These are phyloP conservation scores for Zhuliangozyma blackwelliae DNA, from an alignment of 1,139 yeast genomes.

Conservation along the genomic window DNA sequence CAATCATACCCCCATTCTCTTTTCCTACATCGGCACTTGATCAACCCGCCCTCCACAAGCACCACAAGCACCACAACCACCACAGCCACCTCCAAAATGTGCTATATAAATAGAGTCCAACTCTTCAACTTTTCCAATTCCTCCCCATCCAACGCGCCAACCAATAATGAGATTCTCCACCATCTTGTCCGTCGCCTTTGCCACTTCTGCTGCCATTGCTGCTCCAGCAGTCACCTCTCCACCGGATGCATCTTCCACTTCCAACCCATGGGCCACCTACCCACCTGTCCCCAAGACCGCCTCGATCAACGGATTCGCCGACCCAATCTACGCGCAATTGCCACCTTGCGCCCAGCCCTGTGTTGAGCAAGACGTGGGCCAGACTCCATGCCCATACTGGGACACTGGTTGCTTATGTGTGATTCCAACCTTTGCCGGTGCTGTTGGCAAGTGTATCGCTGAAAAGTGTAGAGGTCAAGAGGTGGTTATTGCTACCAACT, in stretches of 20 bases:
- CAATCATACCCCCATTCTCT: too few species aligned
- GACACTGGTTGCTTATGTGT: slow-evolving; percentile 36
- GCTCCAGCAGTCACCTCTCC: slow-evolving; percentile 5
- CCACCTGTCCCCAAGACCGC: slow-evolving; percentile 40
- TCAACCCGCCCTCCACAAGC: too few species aligned
- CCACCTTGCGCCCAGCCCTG: slow-evolving; percentile 28
- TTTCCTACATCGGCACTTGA: too few species aligned
- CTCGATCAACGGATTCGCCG: slow-evolving; percentile 39
- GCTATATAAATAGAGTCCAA: too few species aligned
- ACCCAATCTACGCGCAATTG: slow-evolving; percentile 23
- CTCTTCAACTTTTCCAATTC: too few species aligned
- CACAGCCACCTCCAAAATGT: too few species aligned
- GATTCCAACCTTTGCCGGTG: slow-evolving; percentile 24
- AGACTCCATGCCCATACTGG: slow-evolving; percentile 37
- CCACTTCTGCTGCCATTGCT: slow-evolving; percentile 5
- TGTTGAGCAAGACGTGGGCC: slow-evolving; percentile 18
- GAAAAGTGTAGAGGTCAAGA: slow-evolving; percentile 20
- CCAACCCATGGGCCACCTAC: slow-evolving; percentile 22
- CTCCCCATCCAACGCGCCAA: too few species aligned
- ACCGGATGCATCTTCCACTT: slow-evolving; percentile 5
- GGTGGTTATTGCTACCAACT: slow-evolving; percentile 16
- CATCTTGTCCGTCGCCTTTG: slow-evolving; percentile 3
- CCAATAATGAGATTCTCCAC: slow-evolving; percentile 5
- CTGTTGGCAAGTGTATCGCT: slow-evolving; percentile 27
- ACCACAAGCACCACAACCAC: too few species aligned